A percentile compares a stretch with the other conserved stretches of the same genome.
phyloP scores from a whole-genome alignment of 768 basidiomycete genomes.

The Pisolithus sp. region DNA sequence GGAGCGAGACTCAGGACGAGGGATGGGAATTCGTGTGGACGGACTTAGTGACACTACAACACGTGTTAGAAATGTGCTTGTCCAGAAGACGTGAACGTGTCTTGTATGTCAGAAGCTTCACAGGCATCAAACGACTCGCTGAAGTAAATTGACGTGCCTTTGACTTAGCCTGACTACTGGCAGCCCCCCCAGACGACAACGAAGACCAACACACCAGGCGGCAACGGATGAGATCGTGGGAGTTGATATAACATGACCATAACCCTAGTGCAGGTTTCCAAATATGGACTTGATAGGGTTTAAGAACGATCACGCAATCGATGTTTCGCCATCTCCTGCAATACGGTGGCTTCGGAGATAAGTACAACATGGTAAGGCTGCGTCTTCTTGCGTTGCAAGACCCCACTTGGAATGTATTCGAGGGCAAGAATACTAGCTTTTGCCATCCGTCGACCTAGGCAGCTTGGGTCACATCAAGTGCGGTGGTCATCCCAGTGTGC shows the following conservation, averaged over 20 bases:
- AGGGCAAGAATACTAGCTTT: background rate
- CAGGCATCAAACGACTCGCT: constrained; percentile 7
- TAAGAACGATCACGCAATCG: constrained; percentile 4
- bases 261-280: constrained; percentile 3
- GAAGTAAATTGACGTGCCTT: background rate
- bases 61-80: constrained; percentile 38
- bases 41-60: constrained; percentile 31
- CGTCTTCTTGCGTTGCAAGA: background rate
- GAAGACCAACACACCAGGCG: background rate
- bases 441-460: background rate
- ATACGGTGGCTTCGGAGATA: no score
- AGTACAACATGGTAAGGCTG: background rate
- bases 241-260: background rate
- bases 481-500: constrained; percentile 2
- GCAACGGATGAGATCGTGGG: background rate
- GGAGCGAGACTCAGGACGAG: constrained; percentile 23
- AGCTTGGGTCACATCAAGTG: background rate
- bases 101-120: constrained; percentile 12
- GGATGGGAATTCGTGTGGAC: constrained; percentile 30
- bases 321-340: background rate
- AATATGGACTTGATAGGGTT: background rate
- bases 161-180: background rate
- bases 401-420: background rate
- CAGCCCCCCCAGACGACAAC: background rate
- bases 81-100: constrained; percentile 19